phyloP scores from a whole-genome alignment of 2,329 filamentous ascomycete species.

The Salinomyces thailandicus region DNA sequence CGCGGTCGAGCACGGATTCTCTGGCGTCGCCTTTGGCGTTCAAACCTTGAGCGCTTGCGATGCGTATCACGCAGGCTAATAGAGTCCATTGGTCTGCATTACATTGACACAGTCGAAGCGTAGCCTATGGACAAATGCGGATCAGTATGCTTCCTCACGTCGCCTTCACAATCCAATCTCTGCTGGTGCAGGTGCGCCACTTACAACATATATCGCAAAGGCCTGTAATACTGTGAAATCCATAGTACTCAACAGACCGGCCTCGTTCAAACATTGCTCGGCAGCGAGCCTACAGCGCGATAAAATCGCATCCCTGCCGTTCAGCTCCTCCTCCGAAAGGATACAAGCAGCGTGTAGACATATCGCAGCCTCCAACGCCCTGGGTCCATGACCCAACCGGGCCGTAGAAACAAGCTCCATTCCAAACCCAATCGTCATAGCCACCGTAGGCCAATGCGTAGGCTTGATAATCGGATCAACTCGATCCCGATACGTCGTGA shows the following conservation, averaged over 20 bases:
- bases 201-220: neutral
- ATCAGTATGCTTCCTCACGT: neutral
- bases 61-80: neutral
- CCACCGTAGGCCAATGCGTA: neutral
- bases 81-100: constrained; percentile 1
- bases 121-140: neutral
- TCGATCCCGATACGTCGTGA: neutral
- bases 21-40: neutral
- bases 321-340: neutral
- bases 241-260: constrained; percentile 1
- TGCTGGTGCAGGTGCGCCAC: neutral
- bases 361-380: neutral
- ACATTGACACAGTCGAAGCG: constrained; percentile 1
- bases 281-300: neutral
- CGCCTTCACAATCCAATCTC: neutral
- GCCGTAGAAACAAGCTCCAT: neutral
- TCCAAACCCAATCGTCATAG: neutral
- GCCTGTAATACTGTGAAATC: constrained; percentile 1
- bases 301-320: neutral
- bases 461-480: constrained; percentile 1
- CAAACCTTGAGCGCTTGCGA: neutral
- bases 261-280: neutral
- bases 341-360: neutral
- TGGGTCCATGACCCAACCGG: neutral
- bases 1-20: neutral